phyloP scores from a whole-genome alignment of 352 stramenopile genomes.

The Elongisporangium prolatum region DNA sequence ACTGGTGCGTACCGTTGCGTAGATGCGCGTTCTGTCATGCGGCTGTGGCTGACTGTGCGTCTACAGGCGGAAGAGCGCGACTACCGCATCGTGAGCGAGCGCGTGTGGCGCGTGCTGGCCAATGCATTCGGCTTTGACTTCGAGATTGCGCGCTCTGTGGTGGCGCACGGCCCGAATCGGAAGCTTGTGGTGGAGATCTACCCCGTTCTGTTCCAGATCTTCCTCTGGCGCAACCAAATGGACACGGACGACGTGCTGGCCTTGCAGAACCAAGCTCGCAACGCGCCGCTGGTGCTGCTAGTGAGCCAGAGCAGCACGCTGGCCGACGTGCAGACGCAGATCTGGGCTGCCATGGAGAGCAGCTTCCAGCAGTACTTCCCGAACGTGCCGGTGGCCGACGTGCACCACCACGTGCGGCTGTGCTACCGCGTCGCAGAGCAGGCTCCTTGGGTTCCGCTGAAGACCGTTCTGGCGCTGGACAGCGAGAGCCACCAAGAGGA shows the following conservation, averaged over 20 bases:
- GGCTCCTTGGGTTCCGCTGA: conserved; percentile 36
- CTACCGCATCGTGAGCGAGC: conserved; percentile 63
- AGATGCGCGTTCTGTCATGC: background rate
- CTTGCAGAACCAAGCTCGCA: conserved; percentile 6
- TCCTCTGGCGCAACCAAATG: conserved; percentile 32
- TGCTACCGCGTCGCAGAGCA: conserved; percentile 38
- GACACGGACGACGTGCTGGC: conserved; percentile 1
- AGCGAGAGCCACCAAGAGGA: conserved; percentile 1
- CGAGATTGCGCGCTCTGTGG: conserved; percentile 59
- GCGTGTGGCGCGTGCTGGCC: conserved; percentile 63
- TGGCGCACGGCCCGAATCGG: conserved; percentile 29
- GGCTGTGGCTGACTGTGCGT: background rate
- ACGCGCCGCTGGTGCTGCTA: conserved; percentile 39
- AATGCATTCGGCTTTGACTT: conserved; percentile 66
- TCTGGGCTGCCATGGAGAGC: conserved; percentile 32
- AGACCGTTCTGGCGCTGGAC: conserved; percentile 18
- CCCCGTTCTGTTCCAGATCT: conserved; percentile 65
- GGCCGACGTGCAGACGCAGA: conserved; percentile 32
- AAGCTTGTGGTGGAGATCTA: conserved; percentile 67
- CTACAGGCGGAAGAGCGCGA: conserved; percentile 52
- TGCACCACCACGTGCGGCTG: conserved; percentile 33
- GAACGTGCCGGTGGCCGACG: conserved; percentile 20
- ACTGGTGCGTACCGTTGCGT: conserved; percentile 24
- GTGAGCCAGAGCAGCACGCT: conserved; percentile 32
- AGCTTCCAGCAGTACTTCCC: conserved; percentile 34